Conservation (phyloP, 768 basidiomycete species). For the Tricholoma bakamatsutake region DNA sequence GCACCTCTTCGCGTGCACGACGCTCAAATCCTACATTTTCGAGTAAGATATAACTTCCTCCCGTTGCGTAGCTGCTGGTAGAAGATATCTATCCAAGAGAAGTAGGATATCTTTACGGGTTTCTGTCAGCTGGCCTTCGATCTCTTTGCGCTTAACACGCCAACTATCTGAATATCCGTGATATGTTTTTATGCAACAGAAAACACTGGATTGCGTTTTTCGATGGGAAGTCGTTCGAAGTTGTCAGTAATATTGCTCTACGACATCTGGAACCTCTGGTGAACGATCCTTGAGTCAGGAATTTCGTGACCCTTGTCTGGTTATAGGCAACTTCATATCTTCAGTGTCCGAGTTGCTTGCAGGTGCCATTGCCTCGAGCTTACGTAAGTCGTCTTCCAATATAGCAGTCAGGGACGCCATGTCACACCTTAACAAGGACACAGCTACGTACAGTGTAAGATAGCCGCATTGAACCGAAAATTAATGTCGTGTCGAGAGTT, state of each 20-base stretch:
- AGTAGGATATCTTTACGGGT: slow-evolving; percentile 77
- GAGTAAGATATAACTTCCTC: slow-evolving; percentile 88
- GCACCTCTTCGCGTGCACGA: not conserved
- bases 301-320: slow-evolving; percentile 11
- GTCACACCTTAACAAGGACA: not conserved
- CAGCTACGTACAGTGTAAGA: not conserved
- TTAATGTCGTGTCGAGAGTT: not conserved
- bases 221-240: slow-evolving; percentile 65
- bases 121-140: slow-evolving; percentile 71
- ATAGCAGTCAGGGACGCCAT: not conserved
- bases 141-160: slow-evolving; percentile 72
- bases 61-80: slow-evolving; percentile 53
- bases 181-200: slow-evolving; percentile 90
- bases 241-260: slow-evolving; percentile 63
- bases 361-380: not conserved
- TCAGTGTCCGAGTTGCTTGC: not conserved
- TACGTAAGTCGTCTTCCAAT: not conserved
- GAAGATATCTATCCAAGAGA: slow-evolving; percentile 50
- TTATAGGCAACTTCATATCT: not conserved
- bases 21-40: slow-evolving; percentile 57
- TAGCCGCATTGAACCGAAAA: not conserved
- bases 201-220: slow-evolving; percentile 77
- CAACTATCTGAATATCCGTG: slow-evolving; percentile 77
- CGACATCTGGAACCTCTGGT: slow-evolving; percentile 48
- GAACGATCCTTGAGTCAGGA: not conserved